These are phyloP conservation scores for Pseudisothecium myosuroides DNA, from an alignment of 225 moss, liverwort and hornwort species.

Conservation along the genomic window DNA sequence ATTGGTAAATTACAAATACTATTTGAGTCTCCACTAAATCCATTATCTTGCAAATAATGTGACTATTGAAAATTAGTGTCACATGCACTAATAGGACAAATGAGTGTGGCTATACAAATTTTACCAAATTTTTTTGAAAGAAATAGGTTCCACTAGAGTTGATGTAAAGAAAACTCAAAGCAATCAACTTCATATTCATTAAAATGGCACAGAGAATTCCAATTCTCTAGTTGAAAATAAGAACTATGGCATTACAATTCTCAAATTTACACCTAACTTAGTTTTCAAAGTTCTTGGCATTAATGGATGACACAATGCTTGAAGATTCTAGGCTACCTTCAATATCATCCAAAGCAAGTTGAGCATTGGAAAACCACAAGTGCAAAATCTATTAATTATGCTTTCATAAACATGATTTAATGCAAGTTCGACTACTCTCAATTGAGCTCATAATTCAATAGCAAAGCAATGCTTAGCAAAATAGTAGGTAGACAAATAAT, in stretches of 20 bases:
- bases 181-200: not conserved
- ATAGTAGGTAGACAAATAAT: not conserved
- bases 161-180: not conserved
- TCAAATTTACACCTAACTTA: not conserved
- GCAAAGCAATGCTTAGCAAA: not conserved
- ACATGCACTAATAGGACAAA: not conserved
- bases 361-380: not conserved
- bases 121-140: not conserved
- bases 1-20: not conserved
- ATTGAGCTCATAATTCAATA: not conserved
- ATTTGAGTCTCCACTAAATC: not conserved
- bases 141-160: not conserved
- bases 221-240: not conserved
- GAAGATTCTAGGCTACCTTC: not conserved
- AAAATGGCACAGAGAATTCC: not conserved
- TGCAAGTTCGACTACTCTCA: fast-evolving
- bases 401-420: not conserved
- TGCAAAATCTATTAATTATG: not conserved
- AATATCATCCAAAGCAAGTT: not conserved
- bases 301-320: not conserved
- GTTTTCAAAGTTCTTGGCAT: not conserved
- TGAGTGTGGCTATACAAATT: not conserved
- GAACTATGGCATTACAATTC: not conserved
- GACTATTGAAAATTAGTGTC: not conserved
- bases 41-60: not conserved